Percentiles rank a stretch among this genome's conserved stretches.
These are phyloP conservation scores for Trichoderma oligosporum DNA, from an alignment of 2,329 filamentous ascomycete genomes.

Conservation along the genomic window DNA sequence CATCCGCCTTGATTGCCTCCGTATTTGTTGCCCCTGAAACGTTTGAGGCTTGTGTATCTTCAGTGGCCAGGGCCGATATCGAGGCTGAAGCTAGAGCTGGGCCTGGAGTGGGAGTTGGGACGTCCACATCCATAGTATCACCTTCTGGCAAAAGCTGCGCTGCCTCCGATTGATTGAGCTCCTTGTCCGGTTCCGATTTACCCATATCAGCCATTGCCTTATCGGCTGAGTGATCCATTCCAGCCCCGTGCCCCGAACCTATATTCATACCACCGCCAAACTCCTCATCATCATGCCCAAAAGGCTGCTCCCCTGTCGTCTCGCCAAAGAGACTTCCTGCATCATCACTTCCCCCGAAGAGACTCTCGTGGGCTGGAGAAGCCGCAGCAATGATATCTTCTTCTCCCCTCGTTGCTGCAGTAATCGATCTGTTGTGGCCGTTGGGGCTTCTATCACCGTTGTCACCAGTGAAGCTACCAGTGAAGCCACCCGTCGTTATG, in stretches of 20 bases:
- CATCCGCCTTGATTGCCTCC: background rate
- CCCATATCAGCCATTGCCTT: slow-evolving; percentile 40
- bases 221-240: slow-evolving; percentile 42
- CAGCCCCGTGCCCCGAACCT: slow-evolving; percentile 38
- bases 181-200: slow-evolving; percentile 27
- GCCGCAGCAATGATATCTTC: slow-evolving; percentile 34
- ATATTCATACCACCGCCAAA: slow-evolving; percentile 71
- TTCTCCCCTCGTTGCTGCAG: slow-evolving; percentile 47
- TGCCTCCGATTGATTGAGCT: slow-evolving; percentile 25
- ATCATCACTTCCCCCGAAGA: slow-evolving; percentile 76
- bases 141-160: background rate
- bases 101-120: background rate
- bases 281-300: slow-evolving; percentile 79
- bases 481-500: slow-evolving; percentile 47
- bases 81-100: background rate
- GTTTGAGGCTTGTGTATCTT: slow-evolving; percentile 2
- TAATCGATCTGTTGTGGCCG: slow-evolving; percentile 20
- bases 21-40: background rate
- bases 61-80: background rate
- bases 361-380: slow-evolving; percentile 70
- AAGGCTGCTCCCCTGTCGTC: slow-evolving; percentile 56
- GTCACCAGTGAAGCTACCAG: slow-evolving; percentile 30
- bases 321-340: slow-evolving; percentile 87
- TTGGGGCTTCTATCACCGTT: slow-evolving; percentile 22
- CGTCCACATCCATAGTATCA: slow-evolving; percentile 22